These are phyloP conservation scores for Lindgomyces ingoldianus DNA, from an alignment of 495 filamentous ascomycete genomes.

Conservation along the genomic window DNA sequence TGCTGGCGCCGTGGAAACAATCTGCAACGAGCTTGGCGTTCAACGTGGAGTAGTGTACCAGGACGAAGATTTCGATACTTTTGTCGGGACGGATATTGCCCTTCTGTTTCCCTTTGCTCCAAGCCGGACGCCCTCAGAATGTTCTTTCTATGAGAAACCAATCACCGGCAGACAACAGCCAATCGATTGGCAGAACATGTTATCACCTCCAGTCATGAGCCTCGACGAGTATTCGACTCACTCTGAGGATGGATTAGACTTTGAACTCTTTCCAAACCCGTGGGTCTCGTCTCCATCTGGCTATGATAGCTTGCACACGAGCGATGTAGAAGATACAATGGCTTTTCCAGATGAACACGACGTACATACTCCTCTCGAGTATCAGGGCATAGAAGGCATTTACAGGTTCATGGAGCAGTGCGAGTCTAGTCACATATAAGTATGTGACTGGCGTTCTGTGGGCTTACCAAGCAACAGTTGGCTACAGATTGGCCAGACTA, in stretches of 20 bases:
- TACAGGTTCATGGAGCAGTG: constrained; percentile 86
- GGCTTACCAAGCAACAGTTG: neutral
- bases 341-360: constrained; percentile 5
- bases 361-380: constrained; percentile 54
- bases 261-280: constrained; percentile 54
- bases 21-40: constrained; percentile 86
- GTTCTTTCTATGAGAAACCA: constrained; percentile 39
- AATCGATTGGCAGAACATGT: constrained; percentile 61
- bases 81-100: constrained; percentile 60
- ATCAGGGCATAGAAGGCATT: constrained; percentile 82
- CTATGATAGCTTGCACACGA: constrained; percentile 57
- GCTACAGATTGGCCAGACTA: constrained; percentile 10
- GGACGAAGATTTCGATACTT: constrained; percentile 60
- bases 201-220: constrained; percentile 42
- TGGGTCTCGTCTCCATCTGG: constrained; percentile 54
- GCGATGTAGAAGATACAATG: constrained; percentile 51
- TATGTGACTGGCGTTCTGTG: neutral
- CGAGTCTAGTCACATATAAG: constrained; percentile 58
- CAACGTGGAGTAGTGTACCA: constrained; percentile 73
- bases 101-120: constrained; percentile 85
- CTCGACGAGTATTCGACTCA: constrained; percentile 40
- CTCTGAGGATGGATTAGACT: constrained; percentile 49
- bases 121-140: constrained; percentile 47
- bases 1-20: constrained; percentile 72
- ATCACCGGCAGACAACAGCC: constrained; percentile 30